Conservation (phyloP, 768 basidiomycete species). For the Mycena metata region DNA sequence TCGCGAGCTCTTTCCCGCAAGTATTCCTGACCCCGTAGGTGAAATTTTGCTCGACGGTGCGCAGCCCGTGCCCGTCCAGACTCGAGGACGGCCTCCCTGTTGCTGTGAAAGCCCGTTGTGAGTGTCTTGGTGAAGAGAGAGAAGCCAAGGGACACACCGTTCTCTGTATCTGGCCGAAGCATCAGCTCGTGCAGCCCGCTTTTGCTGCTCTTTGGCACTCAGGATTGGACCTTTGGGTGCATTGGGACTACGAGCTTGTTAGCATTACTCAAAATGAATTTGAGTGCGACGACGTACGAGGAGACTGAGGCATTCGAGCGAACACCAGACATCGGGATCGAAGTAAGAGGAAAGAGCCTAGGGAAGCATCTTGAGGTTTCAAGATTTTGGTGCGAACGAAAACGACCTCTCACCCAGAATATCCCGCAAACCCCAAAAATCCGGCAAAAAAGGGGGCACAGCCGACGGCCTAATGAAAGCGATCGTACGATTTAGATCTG, state of each 20-base stretch:
- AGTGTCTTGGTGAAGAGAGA: not conserved
- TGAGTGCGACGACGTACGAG: too few species aligned
- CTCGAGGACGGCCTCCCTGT: not conserved
- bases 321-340: not conserved
- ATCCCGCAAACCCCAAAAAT: not conserved
- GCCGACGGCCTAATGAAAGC: not conserved
- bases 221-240: too few species aligned
- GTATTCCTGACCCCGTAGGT: not conserved
- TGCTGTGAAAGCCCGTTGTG: not conserved
- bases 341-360: not conserved
- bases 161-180: slow-evolving; percentile 4
- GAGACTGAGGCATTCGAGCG: too few species aligned
- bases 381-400: not conserved
- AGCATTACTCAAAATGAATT: too few species aligned
- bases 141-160: not conserved
- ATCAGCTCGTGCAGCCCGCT: not conserved
- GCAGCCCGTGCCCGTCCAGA: not conserved
- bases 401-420: not conserved
- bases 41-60: not conserved
- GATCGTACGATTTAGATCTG: not conserved
- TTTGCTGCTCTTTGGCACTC: not conserved
- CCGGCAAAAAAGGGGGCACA: not conserved
- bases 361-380: not conserved
- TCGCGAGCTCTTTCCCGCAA: not conserved
- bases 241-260: too few species aligned